Evolutionary conservation across 2,329 filamentous ascomycete species (phyloP).

Genomic region (Lasiodiplodia gonubiensis): DNA sequence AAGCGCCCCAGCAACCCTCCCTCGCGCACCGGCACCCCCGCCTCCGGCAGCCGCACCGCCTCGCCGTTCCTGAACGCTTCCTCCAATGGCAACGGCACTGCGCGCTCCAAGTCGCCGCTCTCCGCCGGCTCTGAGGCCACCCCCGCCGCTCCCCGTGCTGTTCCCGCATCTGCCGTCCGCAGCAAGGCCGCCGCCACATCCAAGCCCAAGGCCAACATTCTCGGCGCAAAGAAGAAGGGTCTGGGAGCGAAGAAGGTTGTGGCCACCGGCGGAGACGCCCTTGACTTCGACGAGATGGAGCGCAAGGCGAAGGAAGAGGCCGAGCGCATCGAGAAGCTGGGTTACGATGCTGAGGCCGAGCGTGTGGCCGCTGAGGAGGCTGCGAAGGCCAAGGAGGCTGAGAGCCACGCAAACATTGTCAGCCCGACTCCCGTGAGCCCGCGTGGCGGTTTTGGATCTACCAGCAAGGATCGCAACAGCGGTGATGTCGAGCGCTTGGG

Average conservation of each 20-base stretch:
- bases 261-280: conserved; percentile 60
- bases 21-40: conserved; percentile 86
- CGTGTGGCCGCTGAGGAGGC: conserved; percentile 55
- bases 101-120: conserved; percentile 85
- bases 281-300: conserved; percentile 97
- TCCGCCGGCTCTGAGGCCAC: conserved; percentile 57
- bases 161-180: conserved; percentile 79
- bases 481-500: conserved; percentile 87
- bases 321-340: conserved; percentile 91
- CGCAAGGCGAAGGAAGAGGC: conserved; percentile 97
- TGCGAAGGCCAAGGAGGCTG: conserved; percentile 46
- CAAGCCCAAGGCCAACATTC: conserved; percentile 80
- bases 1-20: conserved; percentile 94
- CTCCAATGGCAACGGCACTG: conserved; percentile 64
- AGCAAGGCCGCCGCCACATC: conserved; percentile 68
- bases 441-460: conserved; percentile 66
- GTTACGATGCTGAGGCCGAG: conserved; percentile 92
- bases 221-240: conserved; percentile 74
- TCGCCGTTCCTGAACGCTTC: conserved; percentile 88
- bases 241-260: conserved; percentile 70
- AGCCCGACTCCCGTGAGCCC: conserved; percentile 79
- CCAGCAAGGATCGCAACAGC: conserved; percentile 61
- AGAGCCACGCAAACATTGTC: conserved; percentile 63
- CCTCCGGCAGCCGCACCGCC: conserved; percentile 76
- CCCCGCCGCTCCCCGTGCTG: conserved; percentile 68